Evolutionary conservation across 495 filamentous ascomycete species (phyloP).

Genomic region (Staphylotrichum longicolle): DNA sequence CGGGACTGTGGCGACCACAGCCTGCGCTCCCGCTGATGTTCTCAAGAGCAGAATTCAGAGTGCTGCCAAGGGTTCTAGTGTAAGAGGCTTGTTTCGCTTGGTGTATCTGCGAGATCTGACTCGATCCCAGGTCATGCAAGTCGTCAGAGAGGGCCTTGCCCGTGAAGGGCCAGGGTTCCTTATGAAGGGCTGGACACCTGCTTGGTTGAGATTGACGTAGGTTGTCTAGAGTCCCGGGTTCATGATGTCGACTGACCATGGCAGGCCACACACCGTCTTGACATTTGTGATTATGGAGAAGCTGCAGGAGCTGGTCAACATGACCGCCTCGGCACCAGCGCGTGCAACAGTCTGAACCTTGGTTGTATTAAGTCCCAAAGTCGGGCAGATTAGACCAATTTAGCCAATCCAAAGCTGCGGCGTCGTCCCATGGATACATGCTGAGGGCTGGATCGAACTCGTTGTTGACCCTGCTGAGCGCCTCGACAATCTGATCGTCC

Average conservation of each 20-base stretch:
- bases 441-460: conserved; percentile 52
- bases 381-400: conserved; percentile 54
- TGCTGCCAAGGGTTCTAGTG: conserved; percentile 24
- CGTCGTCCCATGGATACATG: conserved; percentile 55
- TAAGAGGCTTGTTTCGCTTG: background rate
- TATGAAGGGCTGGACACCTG: conserved; percentile 46
- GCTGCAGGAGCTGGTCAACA: conserved; percentile 29
- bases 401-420: conserved; percentile 58
- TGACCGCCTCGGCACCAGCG: conserved; percentile 1
- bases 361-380: conserved; percentile 30
- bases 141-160: conserved; percentile 28
- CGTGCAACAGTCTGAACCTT: conserved; percentile 12
- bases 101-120: conserved; percentile 2
- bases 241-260: conserved; percentile 8
- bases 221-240: background rate
- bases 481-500: conserved; percentile 61
- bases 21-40: conserved; percentile 42
- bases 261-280: conserved; percentile 41
- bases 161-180: conserved; percentile 40
- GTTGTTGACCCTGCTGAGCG: conserved; percentile 57
- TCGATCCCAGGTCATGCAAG: conserved; percentile 27
- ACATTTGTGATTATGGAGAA: conserved; percentile 46
- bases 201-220: conserved; percentile 41
- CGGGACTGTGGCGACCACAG: conserved; percentile 41
- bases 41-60: conserved; percentile 43